Percentiles rank a stretch among this genome's conserved stretches.
Conservation (phyloP, 495 filamentous ascomycete species). For the Penicillium egyptiacum region DNA sequence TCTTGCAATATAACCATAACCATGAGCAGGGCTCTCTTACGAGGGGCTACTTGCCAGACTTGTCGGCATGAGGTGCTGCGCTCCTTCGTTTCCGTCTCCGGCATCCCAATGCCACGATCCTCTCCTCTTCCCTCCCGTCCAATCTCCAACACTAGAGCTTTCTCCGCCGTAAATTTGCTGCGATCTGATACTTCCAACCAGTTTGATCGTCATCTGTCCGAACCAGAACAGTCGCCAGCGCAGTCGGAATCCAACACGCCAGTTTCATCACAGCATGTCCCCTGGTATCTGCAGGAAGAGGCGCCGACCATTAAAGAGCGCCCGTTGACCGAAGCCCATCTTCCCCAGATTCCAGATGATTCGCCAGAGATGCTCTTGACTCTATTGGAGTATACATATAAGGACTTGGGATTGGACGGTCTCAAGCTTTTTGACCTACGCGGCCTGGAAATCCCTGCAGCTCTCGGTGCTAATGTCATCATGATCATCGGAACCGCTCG, state of each 20-base stretch:
- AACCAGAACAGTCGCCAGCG: conserved; percentile 10
- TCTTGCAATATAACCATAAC: conserved; percentile 13
- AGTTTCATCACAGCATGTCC: conserved; percentile 38
- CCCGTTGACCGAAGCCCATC: conserved; percentile 58
- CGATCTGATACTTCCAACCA: conserved; percentile 22
- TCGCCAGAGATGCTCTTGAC: conserved; percentile 70
- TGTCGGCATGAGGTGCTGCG: conserved; percentile 32
- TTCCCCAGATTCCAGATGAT: conserved; percentile 74
- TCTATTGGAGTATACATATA: conserved; percentile 73
- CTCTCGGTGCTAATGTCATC: conserved; percentile 80
- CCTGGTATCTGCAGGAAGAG: conserved; percentile 89
- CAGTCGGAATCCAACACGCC: conserved; percentile 12
- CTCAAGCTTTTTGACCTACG: conserved; percentile 79
- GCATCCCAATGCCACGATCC: conserved; percentile 24
- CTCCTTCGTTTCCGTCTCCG: conserved; percentile 26
- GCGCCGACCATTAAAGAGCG: conserved; percentile 43
- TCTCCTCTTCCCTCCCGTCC: conserved; percentile 17
- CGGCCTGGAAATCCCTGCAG: conserved; percentile 77
- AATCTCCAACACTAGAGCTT: conserved; percentile 25
- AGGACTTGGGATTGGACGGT: conserved; percentile 80
- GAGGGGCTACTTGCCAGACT: conserved; percentile 29
- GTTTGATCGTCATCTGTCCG: conserved; percentile 17
- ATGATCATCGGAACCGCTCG: conserved; percentile 95
- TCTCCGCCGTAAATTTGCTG: conserved; percentile 26
- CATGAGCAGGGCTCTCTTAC: conserved; percentile 36